A percentile compares a stretch with the other conserved stretches of the same genome.
Conservation (phyloP, 176 grass and related monocot species). For the Aegilops longissima region DNA sequence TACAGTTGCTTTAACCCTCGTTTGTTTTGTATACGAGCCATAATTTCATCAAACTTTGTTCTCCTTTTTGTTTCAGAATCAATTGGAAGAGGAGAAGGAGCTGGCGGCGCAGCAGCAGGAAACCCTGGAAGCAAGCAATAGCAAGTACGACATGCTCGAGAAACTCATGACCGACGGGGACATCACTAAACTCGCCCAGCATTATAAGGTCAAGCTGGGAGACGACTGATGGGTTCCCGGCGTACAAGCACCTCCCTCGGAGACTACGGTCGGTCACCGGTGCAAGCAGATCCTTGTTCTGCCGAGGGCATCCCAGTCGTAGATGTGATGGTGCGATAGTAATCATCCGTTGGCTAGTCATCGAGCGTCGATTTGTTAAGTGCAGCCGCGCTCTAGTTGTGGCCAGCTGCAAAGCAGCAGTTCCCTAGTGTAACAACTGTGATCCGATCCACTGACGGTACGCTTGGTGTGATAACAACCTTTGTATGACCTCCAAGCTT, state of each 20-base stretch:
- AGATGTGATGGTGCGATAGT: neutral
- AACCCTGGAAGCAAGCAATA: constrained; percentile 38
- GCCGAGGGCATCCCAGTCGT: neutral
- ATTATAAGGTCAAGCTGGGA: constrained; percentile 41
- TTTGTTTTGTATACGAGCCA: neutral
- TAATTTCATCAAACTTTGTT: neutral
- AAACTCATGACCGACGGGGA: constrained; percentile 29
- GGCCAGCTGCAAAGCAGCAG: neutral
- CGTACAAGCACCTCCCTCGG: neutral
- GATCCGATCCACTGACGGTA: neutral
- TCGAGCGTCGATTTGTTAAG: neutral
- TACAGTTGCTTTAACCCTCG: neutral
- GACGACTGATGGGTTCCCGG: constrained; percentile 22
- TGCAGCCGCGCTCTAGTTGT: neutral
- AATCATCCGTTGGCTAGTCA: neutral
- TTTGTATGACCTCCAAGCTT: too few species aligned
- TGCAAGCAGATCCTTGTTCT: neutral
- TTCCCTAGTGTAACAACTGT: neutral
- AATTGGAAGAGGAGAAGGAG: constrained; percentile 56
- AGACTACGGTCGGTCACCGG: neutral
- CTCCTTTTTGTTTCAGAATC: constrained; percentile 37
- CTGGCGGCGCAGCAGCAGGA: constrained; percentile 53
- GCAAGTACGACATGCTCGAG: constrained; percentile 57
- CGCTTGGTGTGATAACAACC: too few species aligned
- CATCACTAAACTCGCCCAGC: constrained; percentile 32